Base-by-base conservation (phyloP, 2,329 filamentous ascomycete genomes). In the Ceratocystis huliohia region DNA sequence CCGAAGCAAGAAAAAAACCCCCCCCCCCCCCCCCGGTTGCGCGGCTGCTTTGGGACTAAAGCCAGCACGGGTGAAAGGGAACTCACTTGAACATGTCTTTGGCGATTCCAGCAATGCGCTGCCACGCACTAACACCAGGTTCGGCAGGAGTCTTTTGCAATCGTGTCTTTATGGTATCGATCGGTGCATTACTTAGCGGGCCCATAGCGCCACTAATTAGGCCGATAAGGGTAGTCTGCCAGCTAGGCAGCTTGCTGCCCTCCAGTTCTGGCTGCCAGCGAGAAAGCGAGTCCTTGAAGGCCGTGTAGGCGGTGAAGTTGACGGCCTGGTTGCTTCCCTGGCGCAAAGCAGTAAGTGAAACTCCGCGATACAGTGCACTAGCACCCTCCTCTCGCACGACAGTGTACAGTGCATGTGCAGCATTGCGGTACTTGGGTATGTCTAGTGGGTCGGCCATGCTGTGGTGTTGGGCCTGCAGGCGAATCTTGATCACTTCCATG, bases 401-500 rank as follows among this genome's bases (percentile, higher is more conserved):
- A 4, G 92, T 96, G 79, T 95, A 96, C 20, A 86, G 77, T 5
- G 84, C 84, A 75, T 87, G 84, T 20, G 91, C 91, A 30, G 93
- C 93, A 77, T 96, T 96, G 75, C 93, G 89, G 81, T 97, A 97
- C 79, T 97, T 97, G 70, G 94, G 94, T 7, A 96, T 77, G 75
- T 97, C 94, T 71, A 97, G 86, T 5, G 94, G 94, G 75, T 99
- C 94, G 62, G 94, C 91, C 87, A 99, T 94, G 75, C 86, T 91
- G 84, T 99, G 94, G 79, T 96, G 90, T 79, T 99, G 94, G 3
- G 93, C 93, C 81, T 99, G 94, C 71, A 99, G 84, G 62, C 94
- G 89, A 75, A 99, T 99, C 84, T 99, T 99, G 78, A 99, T 85
- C 69, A 99, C 94, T 80, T 99, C 94, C 94, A 99, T 99, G 5